Percentiles rank a stretch among this genome's conserved stretches.
Conservation (phyloP, 305 asterid genomes). For the Andrographis paniculata region DNA sequence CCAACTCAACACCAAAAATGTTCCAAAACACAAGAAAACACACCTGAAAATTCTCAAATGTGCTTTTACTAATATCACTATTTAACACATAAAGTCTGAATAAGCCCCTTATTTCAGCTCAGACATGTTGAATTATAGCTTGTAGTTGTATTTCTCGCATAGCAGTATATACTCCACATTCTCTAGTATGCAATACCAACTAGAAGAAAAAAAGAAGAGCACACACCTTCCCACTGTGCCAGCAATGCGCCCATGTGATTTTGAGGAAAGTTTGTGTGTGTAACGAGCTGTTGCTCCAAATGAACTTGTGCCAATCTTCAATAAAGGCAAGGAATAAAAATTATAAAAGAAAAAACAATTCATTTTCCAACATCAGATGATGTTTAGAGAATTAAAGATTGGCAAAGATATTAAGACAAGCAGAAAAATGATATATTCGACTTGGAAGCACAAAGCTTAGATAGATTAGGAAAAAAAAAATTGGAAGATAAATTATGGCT, state of each 20-base stretch:
- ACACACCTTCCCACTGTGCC: slow-evolving; percentile 83
- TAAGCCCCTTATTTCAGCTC: too few species aligned
- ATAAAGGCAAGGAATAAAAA: slow-evolving; percentile 11
- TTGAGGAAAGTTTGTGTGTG: slow-evolving; percentile 69
- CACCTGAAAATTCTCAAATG: too few species aligned
- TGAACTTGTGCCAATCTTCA: slow-evolving; percentile 70
- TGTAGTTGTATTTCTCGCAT: not conserved
- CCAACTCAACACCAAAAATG: too few species aligned
- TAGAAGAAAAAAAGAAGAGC: too few species aligned
- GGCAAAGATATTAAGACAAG: not conserved
- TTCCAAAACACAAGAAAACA: too few species aligned
- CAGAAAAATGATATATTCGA: not conserved
- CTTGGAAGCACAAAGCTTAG: slow-evolving; percentile 6
- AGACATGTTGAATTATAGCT: not conserved
- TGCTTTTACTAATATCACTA: not conserved
- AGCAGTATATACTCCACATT: not conserved
- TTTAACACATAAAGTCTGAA: too few species aligned
- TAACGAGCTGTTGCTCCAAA: slow-evolving; percentile 70
- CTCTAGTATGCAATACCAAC: not conserved
- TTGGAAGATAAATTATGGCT: not conserved
- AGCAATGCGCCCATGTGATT: slow-evolving; percentile 80
- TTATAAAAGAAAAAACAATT: slow-evolving; percentile 2
- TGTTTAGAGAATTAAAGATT: not conserved
- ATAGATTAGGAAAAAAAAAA: not conserved
- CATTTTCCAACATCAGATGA: slow-evolving; percentile 1